Evolutionary conservation across 768 basidiomycete species (phyloP).

Genomic region (Hypholoma fasciculare): DNA sequence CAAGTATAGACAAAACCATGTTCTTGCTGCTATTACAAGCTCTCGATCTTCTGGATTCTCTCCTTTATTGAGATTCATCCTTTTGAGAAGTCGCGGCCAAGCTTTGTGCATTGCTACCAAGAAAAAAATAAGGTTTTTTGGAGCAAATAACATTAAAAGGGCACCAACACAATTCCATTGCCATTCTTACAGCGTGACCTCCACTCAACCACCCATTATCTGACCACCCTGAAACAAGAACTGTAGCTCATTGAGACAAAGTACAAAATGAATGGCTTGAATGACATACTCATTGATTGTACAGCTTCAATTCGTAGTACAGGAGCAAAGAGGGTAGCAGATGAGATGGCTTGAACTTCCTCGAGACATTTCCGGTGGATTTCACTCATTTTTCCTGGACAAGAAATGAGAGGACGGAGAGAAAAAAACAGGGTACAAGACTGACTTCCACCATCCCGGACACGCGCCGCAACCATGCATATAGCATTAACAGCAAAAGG

Average conservation of each 20-base stretch:
- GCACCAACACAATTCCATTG: conserved; percentile 81
- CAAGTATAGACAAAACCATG: conserved; percentile 92
- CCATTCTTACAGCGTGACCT: conserved; percentile 97
- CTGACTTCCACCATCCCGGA: conserved; percentile 87
- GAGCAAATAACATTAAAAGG: conserved; percentile 22
- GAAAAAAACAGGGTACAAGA: background rate
- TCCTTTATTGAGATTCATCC: conserved; percentile 71
- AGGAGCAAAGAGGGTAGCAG: conserved; percentile 84
- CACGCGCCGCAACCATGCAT: conserved; percentile 90
- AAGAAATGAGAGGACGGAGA: conserved; percentile 13
- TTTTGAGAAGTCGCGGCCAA: conserved; percentile 78
- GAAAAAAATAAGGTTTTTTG: background rate
- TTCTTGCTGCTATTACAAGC: conserved; percentile 79
- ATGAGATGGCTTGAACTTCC: conserved; percentile 84
- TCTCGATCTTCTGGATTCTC: conserved; percentile 67
- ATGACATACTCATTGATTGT: conserved; percentile 84
- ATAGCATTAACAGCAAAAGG: conserved; percentile 93
- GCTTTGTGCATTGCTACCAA: conserved; percentile 82
- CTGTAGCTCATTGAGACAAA: conserved; percentile 35
- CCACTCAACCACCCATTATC: conserved; percentile 96
- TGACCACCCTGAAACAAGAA: conserved; percentile 91
- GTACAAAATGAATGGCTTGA: background rate
- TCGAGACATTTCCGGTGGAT: conserved; percentile 71
- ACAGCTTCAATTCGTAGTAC: conserved; percentile 85
- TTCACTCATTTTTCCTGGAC: conserved; percentile 70